A percentile compares a stretch with the other conserved stretches of the same genome.
These are phyloP conservation scores for Myxozyma monticola DNA, from an alignment of 805 yeast species.

Conservation along the genomic window DNA sequence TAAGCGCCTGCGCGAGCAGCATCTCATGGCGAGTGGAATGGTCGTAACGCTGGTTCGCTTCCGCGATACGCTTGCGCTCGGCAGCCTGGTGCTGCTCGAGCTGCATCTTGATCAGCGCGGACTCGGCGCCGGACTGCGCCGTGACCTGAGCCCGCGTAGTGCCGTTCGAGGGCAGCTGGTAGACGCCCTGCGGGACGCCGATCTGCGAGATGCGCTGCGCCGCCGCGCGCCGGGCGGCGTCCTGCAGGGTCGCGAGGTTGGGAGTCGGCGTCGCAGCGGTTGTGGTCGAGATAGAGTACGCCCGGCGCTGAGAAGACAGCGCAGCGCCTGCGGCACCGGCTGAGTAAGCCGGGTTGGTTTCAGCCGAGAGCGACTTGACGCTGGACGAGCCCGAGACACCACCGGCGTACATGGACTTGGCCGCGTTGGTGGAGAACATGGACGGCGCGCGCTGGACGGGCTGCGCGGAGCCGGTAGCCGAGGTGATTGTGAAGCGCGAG, in stretches of 20 bases:
- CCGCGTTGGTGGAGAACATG: slow-evolving; percentile 7
- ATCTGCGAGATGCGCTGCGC: slow-evolving; percentile 20
- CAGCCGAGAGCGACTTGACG: neutral
- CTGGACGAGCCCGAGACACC: neutral
- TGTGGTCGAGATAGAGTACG: slow-evolving; percentile 8
- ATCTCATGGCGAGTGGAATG: slow-evolving; percentile 37
- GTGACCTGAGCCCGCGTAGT: neutral
- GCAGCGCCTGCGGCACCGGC: slow-evolving; percentile 7
- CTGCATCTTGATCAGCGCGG: too few species aligned
- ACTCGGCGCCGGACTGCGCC: slow-evolving; percentile 5
- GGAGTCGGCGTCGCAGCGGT: slow-evolving; percentile 6
- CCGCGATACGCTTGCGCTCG: slow-evolving; percentile 5
- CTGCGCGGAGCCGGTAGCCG: slow-evolving; percentile 17
- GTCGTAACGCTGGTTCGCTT: neutral
- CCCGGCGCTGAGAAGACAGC: neutral
- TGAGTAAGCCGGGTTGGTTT: slow-evolving; percentile 1
- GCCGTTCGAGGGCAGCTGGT: slow-evolving; percentile 4
- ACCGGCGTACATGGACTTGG: slow-evolving; percentile 4
- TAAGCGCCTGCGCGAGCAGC: slow-evolving; percentile 53
- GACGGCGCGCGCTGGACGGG: slow-evolving; percentile 1
- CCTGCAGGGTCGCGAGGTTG: slow-evolving; percentile 14
- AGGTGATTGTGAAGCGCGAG: slow-evolving; percentile 46
- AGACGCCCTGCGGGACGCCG: slow-evolving; percentile 15
- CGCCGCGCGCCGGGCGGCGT: slow-evolving; percentile 21
- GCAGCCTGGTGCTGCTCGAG: slow-evolving; percentile 11